Base-by-base conservation (phyloP, 1,284 basidiomycete genomes). In the Fomitopsis schrenkii region DNA sequence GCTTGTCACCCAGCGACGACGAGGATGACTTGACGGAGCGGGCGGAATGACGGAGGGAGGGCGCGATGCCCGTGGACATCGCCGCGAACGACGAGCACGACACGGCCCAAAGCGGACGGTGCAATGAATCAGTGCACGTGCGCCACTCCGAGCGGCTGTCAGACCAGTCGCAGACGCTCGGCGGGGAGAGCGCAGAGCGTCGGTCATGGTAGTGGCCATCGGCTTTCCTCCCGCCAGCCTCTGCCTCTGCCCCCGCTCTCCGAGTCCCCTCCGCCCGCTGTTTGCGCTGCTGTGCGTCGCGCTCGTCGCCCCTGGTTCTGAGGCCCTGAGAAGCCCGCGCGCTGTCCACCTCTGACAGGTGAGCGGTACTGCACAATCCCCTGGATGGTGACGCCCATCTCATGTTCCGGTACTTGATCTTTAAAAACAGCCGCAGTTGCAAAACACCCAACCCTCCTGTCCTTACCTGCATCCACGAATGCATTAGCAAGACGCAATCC, bases 1-100 rank as follows among this genome's bases (percentile, higher is more conserved):
- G 63, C 55, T 66, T 69, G 59, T 73, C 74, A 7, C 64, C 64
- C 55, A 72, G 57, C 35, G 74, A 76, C 22, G 74, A 75, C 5
- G 72, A 58, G 59, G 65, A 53, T 14, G 72, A 73, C 59, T 66
- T 63, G 59, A 73, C 62, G 33, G 72, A 74, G 61, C 69, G 72
- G 19, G 69, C 64, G 41, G 65, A 64, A 58, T 67, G 68, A 55
- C 68, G 70, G 22, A 62, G 63, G 33, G 64, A 66, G 38, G 64
- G 64, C 54, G 65, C 58, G 63, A 63, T 52, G 61, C 62, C 65
- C 59, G 67, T 64, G 59, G 69, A 63, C 70, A 71, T 71, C 62
- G 65, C 61, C 57, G 62, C 3, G 38, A 40, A 44, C 58, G 59
- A 59, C 64, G 63, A 60, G 44, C 57, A 60, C 26, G 41, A 53